Conservation (phyloP, 2,329 filamentous ascomycete species). For the Aspergillus viridinutans region DNA sequence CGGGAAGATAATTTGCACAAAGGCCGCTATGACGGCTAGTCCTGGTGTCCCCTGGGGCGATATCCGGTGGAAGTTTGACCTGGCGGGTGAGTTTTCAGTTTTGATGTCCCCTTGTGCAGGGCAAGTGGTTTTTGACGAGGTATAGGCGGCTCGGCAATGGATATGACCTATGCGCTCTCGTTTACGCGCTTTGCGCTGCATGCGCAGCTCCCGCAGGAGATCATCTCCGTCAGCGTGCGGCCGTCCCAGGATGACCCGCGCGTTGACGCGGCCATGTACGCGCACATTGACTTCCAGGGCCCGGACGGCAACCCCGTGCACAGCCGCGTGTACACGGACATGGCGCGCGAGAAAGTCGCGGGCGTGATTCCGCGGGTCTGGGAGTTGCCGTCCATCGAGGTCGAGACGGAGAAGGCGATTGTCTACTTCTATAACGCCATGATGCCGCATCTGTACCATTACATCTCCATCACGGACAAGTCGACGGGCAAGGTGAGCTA, state of each 20-base stretch:
- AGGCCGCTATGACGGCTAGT: slow-evolving; percentile 22
- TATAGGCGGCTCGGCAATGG: slow-evolving; percentile 36
- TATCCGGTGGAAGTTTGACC: slow-evolving; percentile 38
- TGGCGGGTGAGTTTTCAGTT: slow-evolving; percentile 21
- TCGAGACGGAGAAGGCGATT: slow-evolving; percentile 28
- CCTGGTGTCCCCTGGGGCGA: slow-evolving; percentile 26
- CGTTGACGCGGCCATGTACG: slow-evolving; percentile 31
- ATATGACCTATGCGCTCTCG: slow-evolving; percentile 34
- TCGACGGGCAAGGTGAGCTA: slow-evolving; percentile 22
- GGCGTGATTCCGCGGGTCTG: slow-evolving; percentile 26
- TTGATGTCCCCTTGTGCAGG: no score
- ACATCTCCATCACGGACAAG: slow-evolving; percentile 28
- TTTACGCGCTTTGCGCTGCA: slow-evolving; percentile 31
- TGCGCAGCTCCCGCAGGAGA: slow-evolving; percentile 23
- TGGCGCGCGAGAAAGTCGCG: slow-evolving; percentile 21
- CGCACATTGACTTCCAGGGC: slow-evolving; percentile 24
- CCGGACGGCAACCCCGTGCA: slow-evolving; percentile 17
- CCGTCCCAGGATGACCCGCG: slow-evolving; percentile 22
- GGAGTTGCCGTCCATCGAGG: slow-evolving; percentile 31
- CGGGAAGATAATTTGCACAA: slow-evolving; percentile 27
- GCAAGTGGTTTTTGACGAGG: not conserved
- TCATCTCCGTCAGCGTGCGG: slow-evolving; percentile 27
- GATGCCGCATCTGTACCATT: slow-evolving; percentile 34
- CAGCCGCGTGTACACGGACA: slow-evolving; percentile 29
- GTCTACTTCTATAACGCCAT: slow-evolving; percentile 31